Evolutionary conservation across 345 rosid species (phyloP).

Genomic region (Moricandia moricandioides): DNA sequence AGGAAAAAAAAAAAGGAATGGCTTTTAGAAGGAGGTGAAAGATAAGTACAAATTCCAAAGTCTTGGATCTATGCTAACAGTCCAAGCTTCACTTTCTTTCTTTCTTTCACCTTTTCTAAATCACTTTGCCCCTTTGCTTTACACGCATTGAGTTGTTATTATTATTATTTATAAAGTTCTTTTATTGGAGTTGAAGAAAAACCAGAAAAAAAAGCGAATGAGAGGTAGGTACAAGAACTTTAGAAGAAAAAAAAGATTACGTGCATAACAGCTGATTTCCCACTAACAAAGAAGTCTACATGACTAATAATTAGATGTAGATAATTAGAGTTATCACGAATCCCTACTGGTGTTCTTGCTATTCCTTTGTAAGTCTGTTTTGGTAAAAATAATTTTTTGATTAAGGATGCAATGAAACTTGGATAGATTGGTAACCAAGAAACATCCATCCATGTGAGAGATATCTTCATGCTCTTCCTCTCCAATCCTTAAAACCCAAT

Average conservation of each 20-base stretch:
- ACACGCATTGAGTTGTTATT: background rate
- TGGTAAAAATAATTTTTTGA: too few relatives aligned
- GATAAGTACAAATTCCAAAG: conserved; percentile 32
- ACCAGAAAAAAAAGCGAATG: background rate
- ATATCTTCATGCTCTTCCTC: too few relatives aligned
- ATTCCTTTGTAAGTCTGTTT: too few relatives aligned
- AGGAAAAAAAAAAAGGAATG: background rate
- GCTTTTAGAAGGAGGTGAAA: conserved; percentile 1
- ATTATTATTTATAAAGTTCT: background rate
- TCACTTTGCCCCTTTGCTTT: background rate
- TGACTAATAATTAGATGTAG: too few relatives aligned
- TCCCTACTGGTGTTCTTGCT: too few relatives aligned
- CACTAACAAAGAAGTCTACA: too few relatives aligned
- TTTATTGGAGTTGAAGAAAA: background rate
- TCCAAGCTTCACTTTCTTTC: conserved; percentile 10
- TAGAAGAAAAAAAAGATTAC: background rate
- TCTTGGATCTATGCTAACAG: background rate
- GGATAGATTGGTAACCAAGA: too few relatives aligned
- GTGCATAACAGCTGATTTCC: background rate
- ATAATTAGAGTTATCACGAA: too few relatives aligned
- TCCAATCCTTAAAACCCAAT: too few relatives aligned
- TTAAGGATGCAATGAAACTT: too few relatives aligned
- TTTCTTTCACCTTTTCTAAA: background rate
- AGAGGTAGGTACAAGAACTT: background rate
- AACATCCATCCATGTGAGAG: too few relatives aligned